Base-by-base conservation (phyloP, 2,329 filamentous ascomycete genomes). In the Simplicillium sp. region DNA sequence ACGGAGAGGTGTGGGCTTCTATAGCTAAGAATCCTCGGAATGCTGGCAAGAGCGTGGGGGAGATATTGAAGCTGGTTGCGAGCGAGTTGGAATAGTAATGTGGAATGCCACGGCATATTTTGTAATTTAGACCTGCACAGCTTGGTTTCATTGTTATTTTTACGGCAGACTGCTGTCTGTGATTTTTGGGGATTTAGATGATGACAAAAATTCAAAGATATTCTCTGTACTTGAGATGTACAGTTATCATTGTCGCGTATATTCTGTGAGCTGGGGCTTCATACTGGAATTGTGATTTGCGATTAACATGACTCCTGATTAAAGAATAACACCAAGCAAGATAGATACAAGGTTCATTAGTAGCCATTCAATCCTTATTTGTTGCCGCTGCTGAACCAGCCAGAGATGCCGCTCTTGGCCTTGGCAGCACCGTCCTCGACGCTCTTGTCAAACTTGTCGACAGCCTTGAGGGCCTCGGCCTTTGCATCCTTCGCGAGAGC, bases 1-100 rank as follows among this genome's bases (percentile, higher is more conserved):
- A 98, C 60, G 92, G 92, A 12, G 92, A 98, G 70, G 68, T 84
- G 18, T 98, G 92, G 92, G 87, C 94, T 66, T 65, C 68, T 8
- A 71, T 96, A 4, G 79, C 82, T 14, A 98, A 98, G 71, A 79
- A 89, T 53, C 90, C 90, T 1, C 75, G 72, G 61, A 94, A 94
- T 61, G 84, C 84, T 17, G 68, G 75, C 41, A 83, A 82, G 67
- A 70, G 72, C 11, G 75, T 77, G 0, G 89, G 95, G 62, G 87
- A 95, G 59, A 73, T 96, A 13, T 58, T 98, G 52, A 86, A 84
- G 66, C 61, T 88, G 47, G 89, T 94, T 16, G 83, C 84, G 1
- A 72, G 54, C 7, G 58, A 58, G 45, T 40, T 68, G 31, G 63
- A 61, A 39, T 47, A 54, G 43, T 58, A 51, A 50, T 33, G 7